phyloP scores from a whole-genome alignment of 1,284 basidiomycete species.

The Microbotryum violaceum region DNA sequence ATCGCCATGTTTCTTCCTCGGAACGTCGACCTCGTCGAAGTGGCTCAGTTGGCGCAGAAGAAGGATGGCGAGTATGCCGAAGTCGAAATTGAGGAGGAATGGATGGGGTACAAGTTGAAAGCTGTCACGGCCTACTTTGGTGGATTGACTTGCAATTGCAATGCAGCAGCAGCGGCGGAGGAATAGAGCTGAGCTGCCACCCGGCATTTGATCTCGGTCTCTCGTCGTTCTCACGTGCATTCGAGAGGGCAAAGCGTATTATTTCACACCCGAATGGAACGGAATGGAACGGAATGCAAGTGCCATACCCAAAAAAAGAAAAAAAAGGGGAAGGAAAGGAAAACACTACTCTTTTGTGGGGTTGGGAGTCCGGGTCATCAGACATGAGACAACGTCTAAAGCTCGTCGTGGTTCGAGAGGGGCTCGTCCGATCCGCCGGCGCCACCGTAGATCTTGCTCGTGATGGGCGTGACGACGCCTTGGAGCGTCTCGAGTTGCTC shows the following conservation, averaged over 20 bases:
- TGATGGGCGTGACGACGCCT: constrained; percentile 49
- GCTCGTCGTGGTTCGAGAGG: constrained; percentile 20
- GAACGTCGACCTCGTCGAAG: constrained; percentile 67
- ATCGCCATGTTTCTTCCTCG: constrained; percentile 85
- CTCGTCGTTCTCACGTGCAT: too few species aligned
- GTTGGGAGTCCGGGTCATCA: too few species aligned
- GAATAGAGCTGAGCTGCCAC: background rate
- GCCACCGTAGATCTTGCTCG: constrained; percentile 29
- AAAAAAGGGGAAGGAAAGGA: too few species aligned
- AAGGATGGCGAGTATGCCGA: constrained; percentile 43
- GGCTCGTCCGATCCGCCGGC: constrained; percentile 13
- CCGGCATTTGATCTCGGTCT: too few species aligned
- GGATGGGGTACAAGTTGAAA: constrained; percentile 77
- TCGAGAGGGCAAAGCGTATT: too few species aligned
- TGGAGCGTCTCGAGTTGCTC: constrained; percentile 72
- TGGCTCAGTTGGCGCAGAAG: constrained; percentile 49
- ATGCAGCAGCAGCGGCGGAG: too few species aligned
- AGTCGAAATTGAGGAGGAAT: constrained; percentile 79
- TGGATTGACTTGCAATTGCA: constrained; percentile 3
- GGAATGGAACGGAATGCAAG: too few species aligned
- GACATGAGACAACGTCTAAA: background rate
- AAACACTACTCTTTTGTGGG: too few species aligned
- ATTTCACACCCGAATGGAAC: too few species aligned
- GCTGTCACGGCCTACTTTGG: constrained; percentile 50
- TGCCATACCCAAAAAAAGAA: too few species aligned